Evolutionary conservation across 2,329 filamentous ascomycete species (phyloP), one percentile per base, ranked within the genome.

Genomic region (Orbilia quercus): DNA sequence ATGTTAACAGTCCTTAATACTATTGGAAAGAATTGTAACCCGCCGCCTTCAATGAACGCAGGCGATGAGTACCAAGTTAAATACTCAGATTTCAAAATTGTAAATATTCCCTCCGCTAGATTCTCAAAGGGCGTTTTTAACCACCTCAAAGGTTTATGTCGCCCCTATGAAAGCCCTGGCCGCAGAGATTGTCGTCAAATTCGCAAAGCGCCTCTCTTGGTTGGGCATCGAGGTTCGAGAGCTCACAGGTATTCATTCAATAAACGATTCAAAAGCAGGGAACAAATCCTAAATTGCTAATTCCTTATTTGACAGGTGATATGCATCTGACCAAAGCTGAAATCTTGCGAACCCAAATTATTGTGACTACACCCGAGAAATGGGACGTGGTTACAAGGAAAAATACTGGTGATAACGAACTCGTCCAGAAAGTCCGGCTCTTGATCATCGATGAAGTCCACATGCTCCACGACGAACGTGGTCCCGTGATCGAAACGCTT

Each of bases 381-480:
- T 99, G 96, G 96, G 95, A 99, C 80, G 95, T 99, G 0, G 91
- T 99, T 3, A 99, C 95, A 1, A 87, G 95, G 74, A 99, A 98
- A 81, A 96, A 94, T 65, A 98, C 93, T 0, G 95, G 96, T 14
- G 95, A 99, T 79, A 98, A 95, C 0, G 95, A 98, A 79, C 86
- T 99, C 1, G 96, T 99, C 12, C 95, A 99, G 78, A 99, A 99
- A 80, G 95, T 99, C 22, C 88, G 94, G 9, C 84, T 99, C 1
- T 85, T 99, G 72, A 98, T 99, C 78, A 98, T 99, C 75, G 95
- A 99, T 80, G 95, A 99, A 82, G 95, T 99, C 0, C 95, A 99
- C 79, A 99, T 99, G 96, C 89, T 99, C 78, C 96, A 99, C 78
- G 95, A 99, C 80, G 95, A 98, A 81, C 89, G 95, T 80, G 95